A percentile compares a stretch with the other conserved stretches of the same genome.
Evolutionary conservation across 2,329 filamentous ascomycete genomes (phyloP).

Genomic region (Falciphora oryzae): DNA sequence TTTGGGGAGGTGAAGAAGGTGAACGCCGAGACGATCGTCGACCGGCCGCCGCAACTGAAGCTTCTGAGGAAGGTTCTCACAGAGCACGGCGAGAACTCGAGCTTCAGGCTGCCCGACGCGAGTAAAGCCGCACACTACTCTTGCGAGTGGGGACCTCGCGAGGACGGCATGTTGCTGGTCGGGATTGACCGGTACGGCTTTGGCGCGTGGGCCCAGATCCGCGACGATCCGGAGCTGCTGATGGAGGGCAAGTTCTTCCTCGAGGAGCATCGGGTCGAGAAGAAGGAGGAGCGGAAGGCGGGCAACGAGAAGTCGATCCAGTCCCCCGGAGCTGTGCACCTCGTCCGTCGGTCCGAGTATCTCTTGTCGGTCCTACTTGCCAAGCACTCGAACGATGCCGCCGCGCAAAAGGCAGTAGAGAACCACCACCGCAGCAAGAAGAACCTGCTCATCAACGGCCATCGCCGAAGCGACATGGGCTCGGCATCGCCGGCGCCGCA

Average conservation of each 20-base stretch:
- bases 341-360: slow-evolving; percentile 92
- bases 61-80: slow-evolving; percentile 70
- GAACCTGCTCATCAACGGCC: slow-evolving; percentile 54
- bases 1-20: slow-evolving; percentile 89
- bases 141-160: slow-evolving; percentile 84
- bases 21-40: slow-evolving; percentile 91
- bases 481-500: slow-evolving; percentile 68
- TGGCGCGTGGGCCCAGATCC: slow-evolving; percentile 90
- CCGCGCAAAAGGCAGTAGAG: slow-evolving; percentile 73
- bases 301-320: slow-evolving; percentile 75
- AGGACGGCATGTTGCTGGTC: slow-evolving; percentile 95
- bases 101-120: slow-evolving; percentile 84
- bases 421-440: slow-evolving; percentile 96
- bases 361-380: slow-evolving; percentile 88
- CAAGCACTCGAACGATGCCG: slow-evolving; percentile 71
- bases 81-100: slow-evolving; percentile 63
- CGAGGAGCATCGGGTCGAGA: slow-evolving; percentile 96
- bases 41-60: slow-evolving; percentile 82
- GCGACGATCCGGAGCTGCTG: slow-evolving; percentile 81
- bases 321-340: slow-evolving; percentile 93
- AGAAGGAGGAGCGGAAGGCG: slow-evolving; percentile 86
- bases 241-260: slow-evolving; percentile 90
- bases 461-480: slow-evolving; percentile 52
- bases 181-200: slow-evolving; percentile 93
- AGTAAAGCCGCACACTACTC: slow-evolving; percentile 89